These are phyloP conservation scores for Suhomyces yuchorum DNA, from an alignment of 1,139 yeast species.

Conservation along the genomic window DNA sequence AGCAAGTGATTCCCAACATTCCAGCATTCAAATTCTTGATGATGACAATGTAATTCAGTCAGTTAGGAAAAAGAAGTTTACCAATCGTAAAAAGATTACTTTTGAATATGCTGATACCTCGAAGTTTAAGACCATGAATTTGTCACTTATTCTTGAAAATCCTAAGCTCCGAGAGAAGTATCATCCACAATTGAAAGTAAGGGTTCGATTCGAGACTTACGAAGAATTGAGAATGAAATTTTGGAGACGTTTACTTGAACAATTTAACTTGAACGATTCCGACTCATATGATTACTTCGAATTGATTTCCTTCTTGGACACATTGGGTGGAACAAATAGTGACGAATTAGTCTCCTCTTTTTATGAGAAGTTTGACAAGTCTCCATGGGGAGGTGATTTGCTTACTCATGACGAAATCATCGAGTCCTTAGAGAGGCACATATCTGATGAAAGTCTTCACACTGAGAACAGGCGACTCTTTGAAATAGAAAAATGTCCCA, in stretches of 20 bases:
- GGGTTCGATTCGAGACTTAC: conserved; percentile 72
- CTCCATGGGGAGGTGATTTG: conserved; percentile 57
- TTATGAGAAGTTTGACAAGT: conserved; percentile 45
- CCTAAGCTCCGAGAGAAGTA: conserved; percentile 40
- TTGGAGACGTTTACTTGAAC: conserved; percentile 66
- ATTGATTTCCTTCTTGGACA: conserved; percentile 58
- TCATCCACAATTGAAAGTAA: conserved; percentile 57
- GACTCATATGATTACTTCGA: conserved; percentile 54
- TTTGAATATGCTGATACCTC: conserved; percentile 42
- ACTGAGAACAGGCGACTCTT: conserved; percentile 40
- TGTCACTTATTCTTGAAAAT: conserved; percentile 37
- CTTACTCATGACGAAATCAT: conserved; percentile 60
- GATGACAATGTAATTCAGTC: conserved; percentile 36
- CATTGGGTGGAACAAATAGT: conserved; percentile 61
- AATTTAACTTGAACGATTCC: conserved; percentile 49
- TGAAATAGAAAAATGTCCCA: conserved; percentile 71
- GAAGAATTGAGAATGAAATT: conserved; percentile 63
- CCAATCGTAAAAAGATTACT: conserved; percentile 31
- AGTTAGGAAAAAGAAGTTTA: conserved; percentile 31
- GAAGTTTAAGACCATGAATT: conserved; percentile 44
- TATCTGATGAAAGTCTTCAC: conserved; percentile 20
- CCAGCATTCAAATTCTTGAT: conserved; percentile 30
- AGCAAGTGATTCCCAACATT: conserved; percentile 12
- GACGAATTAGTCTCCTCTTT: conserved; percentile 48
- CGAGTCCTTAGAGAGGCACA: conserved; percentile 50